Percentiles rank a stretch among this genome's conserved stretches.
phyloP scores from a whole-genome alignment of 805 yeast genomes.

The Saccharomyces mikatae region DNA sequence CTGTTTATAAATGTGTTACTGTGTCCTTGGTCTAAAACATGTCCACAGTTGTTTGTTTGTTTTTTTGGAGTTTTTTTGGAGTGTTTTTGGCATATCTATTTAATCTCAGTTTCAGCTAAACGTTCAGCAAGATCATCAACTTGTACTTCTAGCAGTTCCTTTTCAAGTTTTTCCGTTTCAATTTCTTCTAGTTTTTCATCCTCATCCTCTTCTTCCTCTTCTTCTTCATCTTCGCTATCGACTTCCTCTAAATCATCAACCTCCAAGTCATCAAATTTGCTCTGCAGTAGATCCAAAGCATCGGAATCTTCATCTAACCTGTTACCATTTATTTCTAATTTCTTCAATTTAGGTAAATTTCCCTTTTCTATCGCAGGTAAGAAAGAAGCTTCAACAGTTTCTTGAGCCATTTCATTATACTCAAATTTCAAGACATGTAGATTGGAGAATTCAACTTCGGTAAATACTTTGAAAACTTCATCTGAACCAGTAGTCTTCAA shows the following conservation, averaged over 20 bases:
- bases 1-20: background rate
- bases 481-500: constrained; percentile 72
- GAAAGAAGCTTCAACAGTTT: constrained; percentile 44
- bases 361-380: constrained; percentile 45
- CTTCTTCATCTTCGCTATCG: constrained; percentile 47
- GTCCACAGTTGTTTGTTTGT: background rate
- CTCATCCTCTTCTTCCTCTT: constrained; percentile 32
- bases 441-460: constrained; percentile 32
- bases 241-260: constrained; percentile 89
- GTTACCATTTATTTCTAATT: constrained; percentile 87
- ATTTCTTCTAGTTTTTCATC: constrained; percentile 43
- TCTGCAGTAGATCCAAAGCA: constrained; percentile 50
- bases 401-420: constrained; percentile 75
- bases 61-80: background rate
- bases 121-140: constrained; percentile 44
- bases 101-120: constrained; percentile 48
- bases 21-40: background rate
- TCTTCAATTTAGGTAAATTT: constrained; percentile 51
- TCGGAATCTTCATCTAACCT: constrained; percentile 83
- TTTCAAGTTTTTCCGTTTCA: constrained; percentile 35
- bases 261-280: constrained; percentile 76
- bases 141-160: constrained; percentile 35
- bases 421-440: constrained; percentile 65
- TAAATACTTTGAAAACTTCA: constrained; percentile 42
- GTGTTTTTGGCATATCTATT: background rate